Percentiles rank a stretch among this genome's conserved stretches.
Evolutionary conservation across 257 asterid species (phyloP).

Genomic region (Lycium ferocissimum): DNA sequence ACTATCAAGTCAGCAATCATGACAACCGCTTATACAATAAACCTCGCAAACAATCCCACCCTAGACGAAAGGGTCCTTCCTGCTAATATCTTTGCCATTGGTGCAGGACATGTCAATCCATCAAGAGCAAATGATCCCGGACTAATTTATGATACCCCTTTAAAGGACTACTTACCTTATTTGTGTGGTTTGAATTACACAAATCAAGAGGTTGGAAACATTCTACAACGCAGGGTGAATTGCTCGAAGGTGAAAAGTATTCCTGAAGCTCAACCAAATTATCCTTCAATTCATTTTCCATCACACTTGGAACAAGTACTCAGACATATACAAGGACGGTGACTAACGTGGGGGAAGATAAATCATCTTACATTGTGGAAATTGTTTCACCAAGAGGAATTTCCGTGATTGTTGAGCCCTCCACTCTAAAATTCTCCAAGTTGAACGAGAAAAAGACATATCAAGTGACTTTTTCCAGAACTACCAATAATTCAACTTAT

Average conservation of each 20-base stretch:
- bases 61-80: neutral
- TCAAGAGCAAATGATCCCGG: slow-evolving; percentile 20
- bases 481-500: neutral
- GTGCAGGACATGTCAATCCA: slow-evolving; percentile 3
- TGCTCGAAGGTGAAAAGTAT: slow-evolving; percentile 37
- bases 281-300: slow-evolving; percentile 42
- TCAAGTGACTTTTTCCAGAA: slow-evolving; percentile 37
- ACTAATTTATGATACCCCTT: neutral
- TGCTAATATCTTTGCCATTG: neutral
- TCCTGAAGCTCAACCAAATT: slow-evolving; percentile 38
- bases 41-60: neutral
- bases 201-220: slow-evolving; percentile 32
- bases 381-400: slow-evolving; percentile 37
- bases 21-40: neutral
- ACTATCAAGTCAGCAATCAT: slow-evolving; percentile 20
- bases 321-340: slow-evolving; percentile 51
- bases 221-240: slow-evolving; percentile 35
- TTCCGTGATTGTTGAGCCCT: slow-evolving; percentile 44
- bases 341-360: slow-evolving; percentile 46
- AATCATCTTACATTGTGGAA: slow-evolving; percentile 40
- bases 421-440: slow-evolving; percentile 36
- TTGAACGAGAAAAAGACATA: slow-evolving; percentile 43
- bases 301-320: slow-evolving; percentile 17
- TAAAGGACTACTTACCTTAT: neutral
- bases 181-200: too few relatives aligned